Conservation (phyloP, 257 asterid genomes). For the Rauvolfia tetraphylla region DNA sequence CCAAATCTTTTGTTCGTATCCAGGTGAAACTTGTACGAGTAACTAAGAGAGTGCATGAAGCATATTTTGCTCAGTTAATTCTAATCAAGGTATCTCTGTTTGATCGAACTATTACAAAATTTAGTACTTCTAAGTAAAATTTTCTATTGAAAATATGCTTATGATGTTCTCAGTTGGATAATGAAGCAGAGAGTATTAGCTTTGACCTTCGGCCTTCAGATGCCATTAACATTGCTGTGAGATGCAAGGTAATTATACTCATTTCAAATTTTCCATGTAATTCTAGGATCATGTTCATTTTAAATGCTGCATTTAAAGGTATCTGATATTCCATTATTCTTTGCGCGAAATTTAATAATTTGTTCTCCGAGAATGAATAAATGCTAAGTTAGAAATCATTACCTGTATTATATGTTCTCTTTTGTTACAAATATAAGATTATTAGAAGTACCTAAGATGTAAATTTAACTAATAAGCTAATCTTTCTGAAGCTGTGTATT, state of each 20-base stretch:
- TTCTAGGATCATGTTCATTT: neutral
- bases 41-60: constrained; percentile 96
- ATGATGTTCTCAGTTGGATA: constrained; percentile 46
- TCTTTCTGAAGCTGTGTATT: no score
- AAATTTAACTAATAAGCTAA: no score
- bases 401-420: neutral
- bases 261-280: neutral
- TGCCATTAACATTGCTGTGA: constrained; percentile 96
- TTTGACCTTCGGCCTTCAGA: constrained; percentile 96
- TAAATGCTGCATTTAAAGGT: neutral
- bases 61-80: constrained; percentile 84
- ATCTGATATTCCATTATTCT: neutral
- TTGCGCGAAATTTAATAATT: neutral
- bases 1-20: neutral
- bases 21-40: constrained; percentile 93
- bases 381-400: neutral
- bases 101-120: neutral
- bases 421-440: neutral
- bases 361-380: neutral
- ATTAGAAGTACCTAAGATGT: no score
- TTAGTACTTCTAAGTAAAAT: neutral
- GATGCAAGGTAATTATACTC: constrained; percentile 72
- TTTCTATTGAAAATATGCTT: neutral
- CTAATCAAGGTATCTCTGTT: constrained; percentile 58
- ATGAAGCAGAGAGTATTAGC: constrained; percentile 64